Base-by-base conservation (phyloP, 2,329 filamentous ascomycete species). In the Calonectria hawksworthii region DNA sequence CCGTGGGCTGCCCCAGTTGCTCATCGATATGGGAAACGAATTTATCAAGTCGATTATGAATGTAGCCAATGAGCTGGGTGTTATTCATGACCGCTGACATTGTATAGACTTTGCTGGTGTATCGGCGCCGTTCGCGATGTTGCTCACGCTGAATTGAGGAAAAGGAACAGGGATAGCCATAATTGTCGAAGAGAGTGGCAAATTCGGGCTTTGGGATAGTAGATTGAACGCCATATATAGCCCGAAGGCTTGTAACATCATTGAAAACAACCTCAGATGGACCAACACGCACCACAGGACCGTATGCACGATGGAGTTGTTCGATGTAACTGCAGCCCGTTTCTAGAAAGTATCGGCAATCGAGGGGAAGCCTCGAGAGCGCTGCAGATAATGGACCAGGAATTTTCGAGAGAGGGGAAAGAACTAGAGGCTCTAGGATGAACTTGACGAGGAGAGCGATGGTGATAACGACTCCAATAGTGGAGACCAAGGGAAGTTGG, bases 221-320 rank as follows among this genome's bases (percentile, higher is more conserved):
- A 10, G 56, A 61, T 4, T 38, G 56, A 9, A 61, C 23, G 5
- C 56, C 56, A 9, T 61, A 61, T 23, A 61, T 61, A 21, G 56
- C 32, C 1, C 56, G 56, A 41, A 61, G 56, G 11, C 56, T 61
- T 41, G 56, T 41, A 6, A 61, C 13, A 41, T 61, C 56, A 13
- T 61, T 61, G 56, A 61, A 61, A 26, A 61, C 56, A 26, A 61
- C 34, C 56, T 61, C 56, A 3, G 56, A 61, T 10, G 56, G 56
- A 16, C 56, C 56, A 18, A 61, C 56, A 1, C 56, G 56, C 1
- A 61, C 56, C n/a, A 61, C 56, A 9, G 56, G 34, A 14, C 56
- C 56, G 34, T 61, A 61, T 28, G 23, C 41, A n/a, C 34, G 34
- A 61, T 61, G 56, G 34, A 61, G 56, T 7, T n/a, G n/a, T 61